A percentile compares a stretch with the other conserved stretches of the same genome.
Conservation (phyloP, 108 stramenopile genomes). For the Skeletonema marinoi region DNA sequence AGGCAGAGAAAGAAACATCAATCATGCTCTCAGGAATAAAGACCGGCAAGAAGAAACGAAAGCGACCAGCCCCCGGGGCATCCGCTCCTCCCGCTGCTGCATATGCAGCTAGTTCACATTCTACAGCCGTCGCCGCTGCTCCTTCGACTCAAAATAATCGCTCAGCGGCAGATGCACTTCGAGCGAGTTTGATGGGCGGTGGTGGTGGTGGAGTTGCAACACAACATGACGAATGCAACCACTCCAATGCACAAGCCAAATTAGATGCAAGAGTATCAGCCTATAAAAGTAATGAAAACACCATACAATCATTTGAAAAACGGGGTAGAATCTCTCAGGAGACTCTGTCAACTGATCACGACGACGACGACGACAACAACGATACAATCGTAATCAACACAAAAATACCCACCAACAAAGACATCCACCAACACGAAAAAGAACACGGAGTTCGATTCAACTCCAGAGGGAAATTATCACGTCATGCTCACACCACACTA, state of each 20-base stretch:
- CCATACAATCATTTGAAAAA: conserved; percentile 10
- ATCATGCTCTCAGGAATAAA: no score
- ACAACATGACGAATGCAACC: no score
- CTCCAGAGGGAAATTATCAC: conserved; percentile 31
- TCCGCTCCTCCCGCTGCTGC: no score
- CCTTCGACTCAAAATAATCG: no score
- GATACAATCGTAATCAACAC: conserved; percentile 1
- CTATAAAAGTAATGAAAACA: not conserved
- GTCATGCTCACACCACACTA: conserved; percentile 12
- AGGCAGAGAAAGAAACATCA: no score
- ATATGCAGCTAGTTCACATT: no score
- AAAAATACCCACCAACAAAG: not conserved
- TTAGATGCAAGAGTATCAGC: conserved; percentile 2
- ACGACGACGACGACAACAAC: not conserved
- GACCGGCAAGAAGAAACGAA: no score
- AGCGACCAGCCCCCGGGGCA: no score
- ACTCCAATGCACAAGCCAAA: not conserved
- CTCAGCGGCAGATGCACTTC: no score
- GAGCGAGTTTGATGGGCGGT: no score
- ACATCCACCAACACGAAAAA: not conserved
- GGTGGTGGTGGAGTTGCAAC: no score
- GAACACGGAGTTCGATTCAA: conserved; percentile 19
- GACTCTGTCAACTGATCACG: not conserved
- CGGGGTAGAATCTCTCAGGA: conserved; percentile 35
- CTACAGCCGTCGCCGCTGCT: no score